Conservation (phyloP, 1,139 yeast genomes). For the Debaryomyces udenii region DNA sequence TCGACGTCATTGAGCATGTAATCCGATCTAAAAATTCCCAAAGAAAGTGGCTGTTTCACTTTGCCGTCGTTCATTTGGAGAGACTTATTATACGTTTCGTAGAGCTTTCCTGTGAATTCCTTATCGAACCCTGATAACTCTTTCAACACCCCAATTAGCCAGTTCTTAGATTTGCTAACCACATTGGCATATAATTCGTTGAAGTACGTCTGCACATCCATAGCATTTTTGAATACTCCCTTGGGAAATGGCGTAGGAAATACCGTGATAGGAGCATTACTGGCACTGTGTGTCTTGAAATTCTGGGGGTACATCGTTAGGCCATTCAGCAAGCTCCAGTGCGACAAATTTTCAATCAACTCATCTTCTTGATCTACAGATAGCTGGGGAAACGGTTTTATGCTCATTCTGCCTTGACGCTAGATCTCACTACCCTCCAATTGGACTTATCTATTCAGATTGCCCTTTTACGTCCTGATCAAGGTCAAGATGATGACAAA, state of each 20-base stretch:
- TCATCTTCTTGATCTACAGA: slow-evolving; percentile 27
- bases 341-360: slow-evolving; percentile 53
- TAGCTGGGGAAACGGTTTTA: slow-evolving; percentile 34
- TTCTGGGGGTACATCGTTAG: slow-evolving; percentile 74
- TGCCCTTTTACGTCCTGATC: too few relatives aligned
- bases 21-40: slow-evolving; percentile 90
- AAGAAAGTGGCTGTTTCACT: slow-evolving; percentile 62
- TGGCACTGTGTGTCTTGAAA: slow-evolving; percentile 49
- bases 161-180: slow-evolving; percentile 52
- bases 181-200: slow-evolving; percentile 75
- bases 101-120: slow-evolving; percentile 81
- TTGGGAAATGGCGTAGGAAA: slow-evolving; percentile 89
- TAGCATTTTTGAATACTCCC: slow-evolving; percentile 64
- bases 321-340: slow-evolving; percentile 82
- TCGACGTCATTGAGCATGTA: slow-evolving; percentile 68
- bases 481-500: too few relatives aligned
- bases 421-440: background rate
- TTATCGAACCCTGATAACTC: slow-evolving; percentile 63
- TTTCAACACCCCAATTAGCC: slow-evolving; percentile 62
- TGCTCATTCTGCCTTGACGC: slow-evolving; percentile 2
- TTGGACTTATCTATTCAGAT: background rate
- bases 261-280: slow-evolving; percentile 82
- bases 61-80: slow-evolving; percentile 46
- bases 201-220: slow-evolving; percentile 66
- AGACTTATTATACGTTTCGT: slow-evolving; percentile 58